These are phyloP conservation scores for Macrolepiota dolichaula DNA, from an alignment of 768 basidiomycete species.

Conservation along the genomic window DNA sequence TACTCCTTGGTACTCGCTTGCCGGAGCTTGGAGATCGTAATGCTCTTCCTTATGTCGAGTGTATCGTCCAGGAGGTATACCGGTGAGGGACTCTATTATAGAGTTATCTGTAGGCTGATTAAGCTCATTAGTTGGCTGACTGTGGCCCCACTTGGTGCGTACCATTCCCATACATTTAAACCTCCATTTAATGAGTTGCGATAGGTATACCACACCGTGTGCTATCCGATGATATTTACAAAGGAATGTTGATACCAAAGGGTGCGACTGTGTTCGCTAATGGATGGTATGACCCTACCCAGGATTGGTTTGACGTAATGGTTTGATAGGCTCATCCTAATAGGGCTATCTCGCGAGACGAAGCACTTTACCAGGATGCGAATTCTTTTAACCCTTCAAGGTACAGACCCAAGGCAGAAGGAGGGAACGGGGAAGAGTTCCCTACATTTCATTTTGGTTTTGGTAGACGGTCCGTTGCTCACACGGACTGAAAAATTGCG, in stretches of 20 bases:
- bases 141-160: neutral
- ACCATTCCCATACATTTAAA: neutral
- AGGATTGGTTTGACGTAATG: too few relatives aligned
- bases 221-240: conserved; percentile 63
- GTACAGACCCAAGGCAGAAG: conserved; percentile 26
- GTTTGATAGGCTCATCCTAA: neutral
- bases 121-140: neutral
- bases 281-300: conserved; percentile 40
- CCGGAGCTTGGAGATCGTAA: conserved; percentile 56
- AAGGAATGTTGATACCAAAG: conserved; percentile 55
- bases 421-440: neutral
- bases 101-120: conserved; percentile 32
- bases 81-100: conserved; percentile 55
- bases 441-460: neutral
- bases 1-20: conserved; percentile 51
- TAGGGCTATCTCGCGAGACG: conserved; percentile 47
- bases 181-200: neutral
- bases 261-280: conserved; percentile 65
- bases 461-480: neutral
- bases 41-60: conserved; percentile 55
- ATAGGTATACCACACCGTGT: conserved; percentile 61
- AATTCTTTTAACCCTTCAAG: conserved; percentile 52
- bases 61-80: conserved; percentile 51
- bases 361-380: conserved; percentile 45
- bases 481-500: neutral